phyloP scores from a whole-genome alignment of 2,329 filamentous ascomycete species.

The Colletotrichum liriopes region DNA sequence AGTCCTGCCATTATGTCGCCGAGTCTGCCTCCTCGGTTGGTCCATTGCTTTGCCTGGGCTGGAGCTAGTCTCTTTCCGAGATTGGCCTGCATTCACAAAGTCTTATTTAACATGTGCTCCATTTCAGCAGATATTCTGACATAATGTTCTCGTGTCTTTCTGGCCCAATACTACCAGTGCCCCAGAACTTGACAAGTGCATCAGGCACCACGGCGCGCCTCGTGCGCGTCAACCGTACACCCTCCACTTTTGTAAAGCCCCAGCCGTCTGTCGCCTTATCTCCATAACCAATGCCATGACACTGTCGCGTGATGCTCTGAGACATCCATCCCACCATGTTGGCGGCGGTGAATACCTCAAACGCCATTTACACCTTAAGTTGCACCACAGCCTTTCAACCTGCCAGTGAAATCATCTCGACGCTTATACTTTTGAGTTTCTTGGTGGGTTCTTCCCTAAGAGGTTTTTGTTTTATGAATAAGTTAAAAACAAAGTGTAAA shows the following conservation, averaged over 20 bases:
- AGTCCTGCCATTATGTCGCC: not conserved
- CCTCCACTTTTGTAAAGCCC: constrained; percentile 13
- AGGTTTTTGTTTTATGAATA: too few species aligned
- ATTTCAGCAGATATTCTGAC: not conserved
- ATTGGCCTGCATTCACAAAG: not conserved
- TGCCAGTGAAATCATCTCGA: not conserved
- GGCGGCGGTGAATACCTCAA: constrained; percentile 33
- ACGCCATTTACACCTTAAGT: constrained; percentile 31
- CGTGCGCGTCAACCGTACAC: constrained; percentile 7
- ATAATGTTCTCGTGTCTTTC: not conserved
- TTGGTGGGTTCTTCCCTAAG: too few species aligned
- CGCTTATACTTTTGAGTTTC: too few species aligned
- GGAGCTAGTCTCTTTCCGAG: not conserved
- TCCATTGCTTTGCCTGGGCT: not conserved
- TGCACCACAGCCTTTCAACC: not conserved
- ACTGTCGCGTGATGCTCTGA: constrained; percentile 32
- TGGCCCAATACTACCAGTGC: not conserved
- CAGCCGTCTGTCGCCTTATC: constrained; percentile 23
- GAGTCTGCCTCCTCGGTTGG: not conserved
- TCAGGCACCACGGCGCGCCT: not conserved
- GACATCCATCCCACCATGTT: constrained; percentile 33
- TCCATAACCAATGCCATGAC: constrained; percentile 17
- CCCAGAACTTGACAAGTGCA: not conserved
- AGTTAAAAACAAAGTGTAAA: not conserved
- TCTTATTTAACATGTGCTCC: not conserved